A percentile compares a stretch with the other conserved stretches of the same genome.
Evolutionary conservation across 192 early-diverging fungal genomes (phyloP).

Genomic region (Entophlyctis luteolus): DNA sequence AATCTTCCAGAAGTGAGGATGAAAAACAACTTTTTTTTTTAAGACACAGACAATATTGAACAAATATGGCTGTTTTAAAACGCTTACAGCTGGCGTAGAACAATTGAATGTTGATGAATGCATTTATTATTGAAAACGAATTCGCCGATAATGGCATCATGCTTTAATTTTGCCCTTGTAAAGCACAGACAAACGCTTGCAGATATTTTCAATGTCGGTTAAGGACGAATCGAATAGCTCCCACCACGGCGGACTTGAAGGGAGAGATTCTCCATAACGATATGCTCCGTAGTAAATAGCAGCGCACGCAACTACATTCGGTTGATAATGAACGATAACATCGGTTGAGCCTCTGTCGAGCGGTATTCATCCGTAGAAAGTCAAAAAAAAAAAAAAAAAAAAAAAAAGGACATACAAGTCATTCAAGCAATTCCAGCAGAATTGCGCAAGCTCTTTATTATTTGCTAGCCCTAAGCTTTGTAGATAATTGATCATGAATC

Average conservation of each 20-base stretch:
- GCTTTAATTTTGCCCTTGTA: slow-evolving; percentile 1
- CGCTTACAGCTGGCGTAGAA: too few relatives aligned
- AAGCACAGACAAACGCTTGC: background rate
- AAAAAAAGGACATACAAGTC: slow-evolving; percentile 58
- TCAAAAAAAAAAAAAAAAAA: background rate
- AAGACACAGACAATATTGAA: too few relatives aligned
- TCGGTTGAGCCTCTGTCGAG: slow-evolving; percentile 62
- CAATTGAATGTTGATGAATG: too few relatives aligned
- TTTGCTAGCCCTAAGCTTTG: slow-evolving; percentile 68
- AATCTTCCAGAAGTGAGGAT: too few relatives aligned
- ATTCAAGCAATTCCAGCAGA: slow-evolving; percentile 93
- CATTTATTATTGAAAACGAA: too few relatives aligned
- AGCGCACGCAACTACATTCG: slow-evolving; percentile 79
- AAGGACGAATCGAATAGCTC: slow-evolving; percentile 71
- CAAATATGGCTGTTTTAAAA: too few relatives aligned
- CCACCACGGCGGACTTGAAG: slow-evolving; percentile 80
- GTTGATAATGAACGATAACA: slow-evolving; percentile 71
- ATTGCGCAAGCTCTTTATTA: slow-evolving; percentile 72
- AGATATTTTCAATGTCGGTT: slow-evolving; percentile 54
- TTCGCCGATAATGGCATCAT: background rate
- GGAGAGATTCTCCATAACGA: slow-evolving; percentile 61
- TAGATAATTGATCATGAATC: slow-evolving; percentile 90
- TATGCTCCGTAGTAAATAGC: slow-evolving; percentile 79
- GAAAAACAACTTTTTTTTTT: too few relatives aligned
- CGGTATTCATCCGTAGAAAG: background rate